Percentiles rank a stretch among this genome's conserved stretches.
Evolutionary conservation across 2,329 filamentous ascomycete species (phyloP).

Genomic region (Aotearoamyces nothofagi): DNA sequence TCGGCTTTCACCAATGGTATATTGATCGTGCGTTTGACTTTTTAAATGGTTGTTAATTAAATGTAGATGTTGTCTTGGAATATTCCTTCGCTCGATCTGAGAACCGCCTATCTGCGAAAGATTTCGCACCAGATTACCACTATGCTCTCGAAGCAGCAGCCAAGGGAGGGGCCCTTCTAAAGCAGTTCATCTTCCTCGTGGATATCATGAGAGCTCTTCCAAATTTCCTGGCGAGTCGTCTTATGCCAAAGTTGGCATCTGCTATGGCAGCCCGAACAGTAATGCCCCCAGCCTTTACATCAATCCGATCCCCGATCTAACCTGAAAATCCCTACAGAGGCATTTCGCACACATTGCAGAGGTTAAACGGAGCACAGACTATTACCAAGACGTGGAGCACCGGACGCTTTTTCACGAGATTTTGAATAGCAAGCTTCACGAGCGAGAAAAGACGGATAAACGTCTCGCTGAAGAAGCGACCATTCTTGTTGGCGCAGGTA

Average conservation of each 20-base stretch:
- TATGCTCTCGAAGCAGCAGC: slow-evolving; percentile 7
- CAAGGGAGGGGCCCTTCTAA: slow-evolving; percentile 6
- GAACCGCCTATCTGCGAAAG: slow-evolving; percentile 10
- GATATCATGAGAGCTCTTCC: slow-evolving; percentile 4
- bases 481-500: slow-evolving; percentile 18
- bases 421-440: too few relatives aligned
- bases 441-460: too few relatives aligned
- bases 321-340: too few relatives aligned
- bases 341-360: too few relatives aligned
- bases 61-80: slow-evolving; percentile 16
- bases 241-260: not conserved
- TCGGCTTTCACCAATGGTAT: slow-evolving; percentile 6
- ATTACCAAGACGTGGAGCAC: too few relatives aligned
- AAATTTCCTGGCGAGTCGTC: too few relatives aligned
- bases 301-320: too few relatives aligned
- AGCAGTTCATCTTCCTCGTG: slow-evolving; percentile 11
- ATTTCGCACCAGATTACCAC: slow-evolving; percentile 10
- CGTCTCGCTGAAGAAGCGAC: slow-evolving; percentile 20
- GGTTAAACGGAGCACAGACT: too few relatives aligned
- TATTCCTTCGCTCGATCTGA: slow-evolving; percentile 15
- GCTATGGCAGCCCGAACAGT: not conserved
- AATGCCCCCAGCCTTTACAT: too few relatives aligned
- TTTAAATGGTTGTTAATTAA: not conserved
- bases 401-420: too few relatives aligned
- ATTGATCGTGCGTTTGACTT: not conserved